Percentiles rank a stretch among this genome's conserved stretches.
Conservation (phyloP, 164 flowering plant genomes). For the Piper longum region DNA sequence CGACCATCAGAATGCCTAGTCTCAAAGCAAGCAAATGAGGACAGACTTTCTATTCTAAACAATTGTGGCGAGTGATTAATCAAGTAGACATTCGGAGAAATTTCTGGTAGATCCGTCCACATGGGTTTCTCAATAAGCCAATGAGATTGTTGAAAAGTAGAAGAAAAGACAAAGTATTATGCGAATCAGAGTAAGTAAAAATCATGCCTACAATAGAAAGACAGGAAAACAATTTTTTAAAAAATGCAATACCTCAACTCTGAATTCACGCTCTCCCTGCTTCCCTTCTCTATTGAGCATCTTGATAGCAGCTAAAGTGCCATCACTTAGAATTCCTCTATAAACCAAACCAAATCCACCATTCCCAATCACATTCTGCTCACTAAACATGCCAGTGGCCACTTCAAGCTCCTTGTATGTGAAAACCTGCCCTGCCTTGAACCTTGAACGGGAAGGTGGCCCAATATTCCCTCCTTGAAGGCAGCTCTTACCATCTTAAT, state of each 20-base stretch:
- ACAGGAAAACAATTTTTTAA: background rate
- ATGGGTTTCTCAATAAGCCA: too few relatives aligned
- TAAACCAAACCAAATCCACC: slow-evolving; percentile 66
- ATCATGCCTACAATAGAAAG: background rate
- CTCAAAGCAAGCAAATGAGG: background rate
- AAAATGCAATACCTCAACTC: slow-evolving; percentile 45
- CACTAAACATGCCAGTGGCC: slow-evolving; percentile 60
- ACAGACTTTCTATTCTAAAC: background rate
- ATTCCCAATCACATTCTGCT: slow-evolving; percentile 51
- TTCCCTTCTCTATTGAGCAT: slow-evolving; percentile 55
- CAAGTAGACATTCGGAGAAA: background rate
- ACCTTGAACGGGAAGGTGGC: slow-evolving; percentile 9
- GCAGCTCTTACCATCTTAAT: slow-evolving; percentile 44
- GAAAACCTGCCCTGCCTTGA: slow-evolving; percentile 69
- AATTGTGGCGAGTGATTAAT: background rate
- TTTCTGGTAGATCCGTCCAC: background rate
- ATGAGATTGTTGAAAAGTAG: background rate
- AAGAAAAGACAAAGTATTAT: too few relatives aligned
- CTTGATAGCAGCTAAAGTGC: slow-evolving; percentile 70
- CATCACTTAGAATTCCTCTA: slow-evolving; percentile 59
- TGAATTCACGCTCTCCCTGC: slow-evolving; percentile 81
- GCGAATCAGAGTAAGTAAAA: background rate
- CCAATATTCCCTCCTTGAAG: slow-evolving; percentile 29
- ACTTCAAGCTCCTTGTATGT: slow-evolving; percentile 68
- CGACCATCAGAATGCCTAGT: background rate